Percentiles rank a stretch among this genome's conserved stretches.
These are phyloP conservation scores for Hemileccinum impolitum DNA, from an alignment of 768 basidiomycete genomes.

Conservation along the genomic window DNA sequence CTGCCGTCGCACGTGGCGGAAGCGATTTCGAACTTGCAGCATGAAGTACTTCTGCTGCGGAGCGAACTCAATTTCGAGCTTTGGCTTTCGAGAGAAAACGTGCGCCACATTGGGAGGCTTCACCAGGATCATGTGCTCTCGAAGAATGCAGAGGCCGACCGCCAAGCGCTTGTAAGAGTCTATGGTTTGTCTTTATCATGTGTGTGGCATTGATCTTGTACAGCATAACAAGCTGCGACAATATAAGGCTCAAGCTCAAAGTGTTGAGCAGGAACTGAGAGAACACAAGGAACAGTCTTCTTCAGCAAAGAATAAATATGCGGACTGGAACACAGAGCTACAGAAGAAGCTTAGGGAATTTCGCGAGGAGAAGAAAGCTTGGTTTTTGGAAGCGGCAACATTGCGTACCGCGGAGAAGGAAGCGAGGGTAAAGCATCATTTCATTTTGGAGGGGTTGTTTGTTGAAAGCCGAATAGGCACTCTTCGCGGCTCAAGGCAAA, in stretches of 20 bases:
- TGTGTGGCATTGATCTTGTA: conserved; percentile 6
- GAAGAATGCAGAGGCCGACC: conserved; percentile 73
- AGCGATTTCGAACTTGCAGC: conserved; percentile 68
- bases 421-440: conserved; percentile 44
- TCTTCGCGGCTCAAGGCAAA: conserved; percentile 65
- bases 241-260: conserved; percentile 64
- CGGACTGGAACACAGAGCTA: conserved; percentile 81
- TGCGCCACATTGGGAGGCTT: conserved; percentile 77
- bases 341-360: conserved; percentile 71
- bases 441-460: not conserved
- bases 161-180: conserved; percentile 69
- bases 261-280: conserved; percentile 64
- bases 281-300: conserved; percentile 73
- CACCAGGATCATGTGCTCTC: conserved; percentile 71
- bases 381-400: conserved; percentile 65
- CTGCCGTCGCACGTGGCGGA: conserved; percentile 53
- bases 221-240: conserved; percentile 83
- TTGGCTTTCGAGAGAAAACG: conserved; percentile 79
- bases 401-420: conserved; percentile 73
- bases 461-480: conserved; percentile 40
- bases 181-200: not conserved
- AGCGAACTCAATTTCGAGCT: conserved; percentile 85
- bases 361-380: conserved; percentile 75
- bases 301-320: conserved; percentile 71
- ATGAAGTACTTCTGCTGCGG: conserved; percentile 68